phyloP scores from a whole-genome alignment of 2,329 filamentous ascomycete species.

The Arthrobotrys megalospora region DNA sequence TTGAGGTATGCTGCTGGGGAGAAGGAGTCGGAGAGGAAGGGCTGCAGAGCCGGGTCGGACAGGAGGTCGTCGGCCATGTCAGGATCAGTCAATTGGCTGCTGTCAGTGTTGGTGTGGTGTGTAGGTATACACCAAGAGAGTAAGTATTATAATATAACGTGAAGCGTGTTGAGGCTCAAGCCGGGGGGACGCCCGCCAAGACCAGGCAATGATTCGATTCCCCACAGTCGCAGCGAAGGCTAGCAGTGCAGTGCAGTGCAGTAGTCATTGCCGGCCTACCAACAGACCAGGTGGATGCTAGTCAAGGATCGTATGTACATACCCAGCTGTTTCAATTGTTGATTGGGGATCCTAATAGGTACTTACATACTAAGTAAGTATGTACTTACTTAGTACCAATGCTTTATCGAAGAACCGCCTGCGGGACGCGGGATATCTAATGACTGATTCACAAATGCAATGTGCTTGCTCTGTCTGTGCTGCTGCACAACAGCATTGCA shows the following conservation, averaged over 20 bases:
- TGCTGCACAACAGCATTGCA: no score
- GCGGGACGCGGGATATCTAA: not conserved
- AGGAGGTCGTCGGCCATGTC: slow-evolving; percentile 71
- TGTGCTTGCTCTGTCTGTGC: no score
- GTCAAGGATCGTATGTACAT: slow-evolving; percentile 7
- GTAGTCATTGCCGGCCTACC: not conserved
- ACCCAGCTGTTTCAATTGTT: no score
- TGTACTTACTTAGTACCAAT: no score
- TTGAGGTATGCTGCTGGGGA: slow-evolving; percentile 91
- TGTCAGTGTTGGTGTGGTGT: no score
- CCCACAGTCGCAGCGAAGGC: not conserved
- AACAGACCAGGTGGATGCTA: not conserved
- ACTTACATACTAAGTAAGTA: no score
- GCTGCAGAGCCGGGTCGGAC: slow-evolving; percentile 79
- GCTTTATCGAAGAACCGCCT: no score
- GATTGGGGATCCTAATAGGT: no score
- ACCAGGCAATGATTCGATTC: not conserved
- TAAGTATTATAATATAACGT: not conserved
- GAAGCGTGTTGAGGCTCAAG: slow-evolving; percentile 7
- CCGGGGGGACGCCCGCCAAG: slow-evolving; percentile 6
- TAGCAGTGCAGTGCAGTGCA: no score
- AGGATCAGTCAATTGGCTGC: no score
- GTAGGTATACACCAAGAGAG: no score
- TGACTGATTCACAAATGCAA: no score
- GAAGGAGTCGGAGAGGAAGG: slow-evolving; percentile 83